Evolutionary conservation across 306 rosid genomes (phyloP).

Genomic region (Delonix regia): DNA sequence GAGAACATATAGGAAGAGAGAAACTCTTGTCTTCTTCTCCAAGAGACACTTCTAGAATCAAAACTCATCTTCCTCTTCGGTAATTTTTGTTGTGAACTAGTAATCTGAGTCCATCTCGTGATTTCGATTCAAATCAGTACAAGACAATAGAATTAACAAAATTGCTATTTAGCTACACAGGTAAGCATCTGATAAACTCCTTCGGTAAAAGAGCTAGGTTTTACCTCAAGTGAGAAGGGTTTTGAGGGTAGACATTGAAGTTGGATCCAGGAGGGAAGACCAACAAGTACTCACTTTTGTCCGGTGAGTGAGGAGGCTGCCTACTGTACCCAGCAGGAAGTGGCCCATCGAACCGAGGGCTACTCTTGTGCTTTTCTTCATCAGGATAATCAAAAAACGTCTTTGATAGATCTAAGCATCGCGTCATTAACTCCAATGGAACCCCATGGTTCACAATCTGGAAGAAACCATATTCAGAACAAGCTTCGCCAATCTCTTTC

Average conservation of each 20-base stretch:
- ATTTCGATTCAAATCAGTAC: no score
- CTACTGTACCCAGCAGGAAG: slow-evolving; percentile 55
- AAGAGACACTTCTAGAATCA: no score
- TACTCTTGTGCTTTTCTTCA: slow-evolving; percentile 48
- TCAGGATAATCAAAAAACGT: slow-evolving; percentile 44
- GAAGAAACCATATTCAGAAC: slow-evolving; percentile 55
- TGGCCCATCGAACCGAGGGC: slow-evolving; percentile 38
- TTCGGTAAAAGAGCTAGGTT: no score
- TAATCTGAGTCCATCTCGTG: no score
- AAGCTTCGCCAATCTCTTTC: slow-evolving; percentile 48
- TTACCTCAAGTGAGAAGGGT: slow-evolving; percentile 49
- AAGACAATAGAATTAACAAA: no score
- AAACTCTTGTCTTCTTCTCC: no score
- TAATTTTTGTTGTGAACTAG: no score
- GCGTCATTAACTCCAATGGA: slow-evolving; percentile 35
- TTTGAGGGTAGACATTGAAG: slow-evolving; percentile 47
- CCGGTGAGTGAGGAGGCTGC: slow-evolving; percentile 34
- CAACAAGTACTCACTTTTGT: slow-evolving; percentile 50
- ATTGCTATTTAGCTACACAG: no score
- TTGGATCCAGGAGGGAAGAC: slow-evolving; percentile 44
- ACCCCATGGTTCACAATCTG: slow-evolving; percentile 57
- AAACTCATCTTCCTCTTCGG: no score
- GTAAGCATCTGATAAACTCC: no score
- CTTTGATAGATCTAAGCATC: slow-evolving; percentile 42
- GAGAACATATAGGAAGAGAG: no score